A percentile compares a stretch with the other conserved stretches of the same genome.
Conservation (phyloP, 768 basidiomycete genomes). For the Termitomyces titanicus region DNA sequence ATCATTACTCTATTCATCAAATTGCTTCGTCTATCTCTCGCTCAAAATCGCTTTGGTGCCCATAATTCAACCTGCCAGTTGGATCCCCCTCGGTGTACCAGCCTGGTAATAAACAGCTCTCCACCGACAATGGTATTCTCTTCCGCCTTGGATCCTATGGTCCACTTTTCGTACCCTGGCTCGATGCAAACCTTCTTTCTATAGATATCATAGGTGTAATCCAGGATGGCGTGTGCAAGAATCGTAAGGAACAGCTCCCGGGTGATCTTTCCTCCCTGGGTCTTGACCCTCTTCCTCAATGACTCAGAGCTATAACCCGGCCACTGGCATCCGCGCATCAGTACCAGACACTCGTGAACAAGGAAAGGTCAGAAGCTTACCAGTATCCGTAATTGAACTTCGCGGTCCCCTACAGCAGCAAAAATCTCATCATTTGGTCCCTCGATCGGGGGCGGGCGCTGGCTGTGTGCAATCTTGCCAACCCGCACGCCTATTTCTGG, state of each 20-base stretch:
- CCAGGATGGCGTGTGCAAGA: slow-evolving; percentile 26
- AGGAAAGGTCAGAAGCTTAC: slow-evolving; percentile 20
- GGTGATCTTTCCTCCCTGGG: slow-evolving; percentile 29
- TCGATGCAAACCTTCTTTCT: slow-evolving; percentile 25
- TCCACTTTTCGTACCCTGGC: slow-evolving; percentile 35
- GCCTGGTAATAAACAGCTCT: slow-evolving; percentile 33
- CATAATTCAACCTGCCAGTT: slow-evolving; percentile 43
- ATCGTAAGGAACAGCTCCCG: slow-evolving; percentile 26
- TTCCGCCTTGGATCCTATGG: slow-evolving; percentile 20
- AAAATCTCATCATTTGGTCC: slow-evolving; percentile 21
- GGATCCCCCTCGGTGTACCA: slow-evolving; percentile 36
- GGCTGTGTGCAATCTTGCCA: slow-evolving; percentile 21
- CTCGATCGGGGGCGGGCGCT: slow-evolving; percentile 14
- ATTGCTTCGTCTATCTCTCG: not conserved
- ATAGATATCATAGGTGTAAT: slow-evolving; percentile 25
- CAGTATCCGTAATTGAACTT: slow-evolving; percentile 31
- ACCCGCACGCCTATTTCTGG: slow-evolving; percentile 28
- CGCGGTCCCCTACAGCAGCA: slow-evolving; percentile 16
- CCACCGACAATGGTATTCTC: slow-evolving; percentile 20
- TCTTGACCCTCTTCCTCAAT: slow-evolving; percentile 33
- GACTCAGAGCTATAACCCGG: slow-evolving; percentile 41
- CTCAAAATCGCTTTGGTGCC: slow-evolving; percentile 17
- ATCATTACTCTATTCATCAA: not conserved
- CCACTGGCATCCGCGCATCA: slow-evolving; percentile 31
- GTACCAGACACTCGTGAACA: not conserved